Conservation (phyloP, 495 filamentous ascomycete genomes). For the Lasiosphaeriaceae sp. region DNA sequence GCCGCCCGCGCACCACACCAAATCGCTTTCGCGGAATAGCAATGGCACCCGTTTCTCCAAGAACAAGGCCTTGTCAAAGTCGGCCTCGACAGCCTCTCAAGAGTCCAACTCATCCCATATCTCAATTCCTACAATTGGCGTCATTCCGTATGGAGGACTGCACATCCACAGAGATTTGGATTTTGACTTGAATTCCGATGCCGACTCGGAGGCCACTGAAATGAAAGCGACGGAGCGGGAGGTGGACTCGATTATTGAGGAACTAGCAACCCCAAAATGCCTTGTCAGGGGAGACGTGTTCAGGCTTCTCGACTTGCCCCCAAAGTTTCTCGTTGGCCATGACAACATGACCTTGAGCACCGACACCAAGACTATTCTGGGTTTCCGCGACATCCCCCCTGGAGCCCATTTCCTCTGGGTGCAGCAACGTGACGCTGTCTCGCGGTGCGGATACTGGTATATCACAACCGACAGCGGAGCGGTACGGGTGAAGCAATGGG, state of each 20-base stretch:
- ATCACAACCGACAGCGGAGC: slow-evolving; percentile 31
- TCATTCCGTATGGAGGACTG: slow-evolving; percentile 31
- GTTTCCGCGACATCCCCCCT: slow-evolving; percentile 56
- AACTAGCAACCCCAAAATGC: background rate
- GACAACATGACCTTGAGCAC: slow-evolving; percentile 40
- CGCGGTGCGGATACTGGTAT: slow-evolving; percentile 60
- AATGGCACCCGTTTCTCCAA: background rate
- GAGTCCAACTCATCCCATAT: slow-evolving; percentile 23
- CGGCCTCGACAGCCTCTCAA: slow-evolving; percentile 17
- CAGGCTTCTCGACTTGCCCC: slow-evolving; percentile 37
- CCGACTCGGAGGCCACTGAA: slow-evolving; percentile 6
- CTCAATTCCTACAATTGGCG: slow-evolving; percentile 30
- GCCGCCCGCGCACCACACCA: background rate
- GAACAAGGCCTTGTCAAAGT: slow-evolving; percentile 15
- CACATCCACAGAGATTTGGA: slow-evolving; percentile 28
- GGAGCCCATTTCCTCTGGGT: slow-evolving; percentile 59
- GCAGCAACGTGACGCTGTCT: slow-evolving; percentile 35
- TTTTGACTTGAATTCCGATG: too few relatives aligned
- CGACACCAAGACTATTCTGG: slow-evolving; percentile 38
- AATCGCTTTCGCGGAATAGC: background rate
- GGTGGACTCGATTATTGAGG: background rate
- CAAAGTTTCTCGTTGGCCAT: slow-evolving; percentile 41
- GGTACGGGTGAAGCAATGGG: slow-evolving; percentile 58
- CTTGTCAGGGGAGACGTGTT: slow-evolving; percentile 41
- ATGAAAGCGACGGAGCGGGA: background rate